Percentiles rank a stretch among this genome's conserved stretches.
These are phyloP conservation scores for Coniophora puteana DNA, from an alignment of 1,284 basidiomycete genomes.

Conservation along the genomic window DNA sequence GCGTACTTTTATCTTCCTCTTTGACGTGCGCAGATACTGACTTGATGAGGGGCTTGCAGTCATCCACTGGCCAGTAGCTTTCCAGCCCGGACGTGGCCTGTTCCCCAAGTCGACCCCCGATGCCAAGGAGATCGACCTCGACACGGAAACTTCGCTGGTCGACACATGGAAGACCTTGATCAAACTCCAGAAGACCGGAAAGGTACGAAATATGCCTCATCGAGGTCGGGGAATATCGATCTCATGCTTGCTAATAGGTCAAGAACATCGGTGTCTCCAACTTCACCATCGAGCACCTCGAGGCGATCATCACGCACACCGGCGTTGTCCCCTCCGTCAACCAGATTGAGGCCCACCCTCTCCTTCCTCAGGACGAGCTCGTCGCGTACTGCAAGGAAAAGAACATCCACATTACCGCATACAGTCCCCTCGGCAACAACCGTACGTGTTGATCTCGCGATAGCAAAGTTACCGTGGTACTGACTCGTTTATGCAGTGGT, in stretches of 20 bases:
- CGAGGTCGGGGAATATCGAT: not conserved
- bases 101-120: slow-evolving; percentile 48
- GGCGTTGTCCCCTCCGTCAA: slow-evolving; percentile 75
- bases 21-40: slow-evolving; percentile 1
- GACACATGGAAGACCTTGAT: slow-evolving; percentile 87
- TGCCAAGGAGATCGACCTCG: slow-evolving; percentile 49
- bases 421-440: slow-evolving; percentile 84
- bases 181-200: slow-evolving; percentile 46
- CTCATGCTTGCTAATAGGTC: slow-evolving; percentile 33
- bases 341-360: slow-evolving; percentile 85
- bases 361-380: slow-evolving; percentile 69
- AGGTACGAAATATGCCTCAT: slow-evolving; percentile 23
- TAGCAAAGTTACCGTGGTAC: not conserved
- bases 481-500: slow-evolving; percentile 35
- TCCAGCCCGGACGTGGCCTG: slow-evolving; percentile 59
- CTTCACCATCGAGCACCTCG: slow-evolving; percentile 66
- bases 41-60: slow-evolving; percentile 37
- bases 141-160: slow-evolving; percentile 56
- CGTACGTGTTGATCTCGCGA: slow-evolving; percentile 31
- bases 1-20: slow-evolving; percentile 18
- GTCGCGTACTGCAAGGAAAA: slow-evolving; percentile 67
- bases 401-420: slow-evolving; percentile 79
- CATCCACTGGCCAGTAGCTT: slow-evolving; percentile 87
- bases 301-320: slow-evolving; percentile 71
- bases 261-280: slow-evolving; percentile 76